Conservation (phyloP, 139 green algal species). For the Chlorella sp. region DNA sequence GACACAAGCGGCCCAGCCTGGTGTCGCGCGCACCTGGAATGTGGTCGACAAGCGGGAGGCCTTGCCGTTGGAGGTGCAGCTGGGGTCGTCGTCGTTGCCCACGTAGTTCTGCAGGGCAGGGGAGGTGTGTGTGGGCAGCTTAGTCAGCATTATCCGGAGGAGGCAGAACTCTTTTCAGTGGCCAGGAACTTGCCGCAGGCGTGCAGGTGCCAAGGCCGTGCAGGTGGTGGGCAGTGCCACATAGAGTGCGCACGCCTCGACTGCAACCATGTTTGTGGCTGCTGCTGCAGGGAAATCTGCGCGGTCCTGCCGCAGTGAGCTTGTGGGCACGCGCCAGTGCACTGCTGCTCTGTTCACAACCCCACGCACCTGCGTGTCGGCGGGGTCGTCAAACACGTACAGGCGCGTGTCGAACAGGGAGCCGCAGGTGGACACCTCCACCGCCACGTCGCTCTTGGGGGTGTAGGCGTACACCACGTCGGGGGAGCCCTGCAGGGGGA, state of each 20-base stretch:
- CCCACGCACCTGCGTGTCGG: not conserved
- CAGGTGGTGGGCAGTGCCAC: not conserved
- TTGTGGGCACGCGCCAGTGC: too few relatives aligned
- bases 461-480: conserved; percentile 62
- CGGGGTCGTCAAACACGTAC: conserved; percentile 17
- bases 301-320: too few relatives aligned
- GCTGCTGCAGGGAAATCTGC: too few relatives aligned
- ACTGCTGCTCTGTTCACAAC: not conserved
- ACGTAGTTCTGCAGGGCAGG: not conserved
- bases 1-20: too few relatives aligned
- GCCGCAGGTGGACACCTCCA: conserved; percentile 58
- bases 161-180: too few relatives aligned
- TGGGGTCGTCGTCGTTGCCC: conserved; percentile 33
- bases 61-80: conserved; percentile 30
- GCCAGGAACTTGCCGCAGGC: too few relatives aligned
- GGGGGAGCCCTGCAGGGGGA: not conserved
- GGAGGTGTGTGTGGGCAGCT: too few relatives aligned
- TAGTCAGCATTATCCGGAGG: too few relatives aligned
- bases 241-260: too few relatives aligned
- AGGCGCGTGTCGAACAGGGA: conserved; percentile 61
- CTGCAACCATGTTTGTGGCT: too few relatives aligned
- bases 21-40: not conserved
- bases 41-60: conserved; percentile 22
- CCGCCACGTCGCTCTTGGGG: not conserved
- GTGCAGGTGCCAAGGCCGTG: too few relatives aligned